Evolutionary conservation across 179 eudicot genomes (phyloP).

Genomic region (Beta lomatogona): DNA sequence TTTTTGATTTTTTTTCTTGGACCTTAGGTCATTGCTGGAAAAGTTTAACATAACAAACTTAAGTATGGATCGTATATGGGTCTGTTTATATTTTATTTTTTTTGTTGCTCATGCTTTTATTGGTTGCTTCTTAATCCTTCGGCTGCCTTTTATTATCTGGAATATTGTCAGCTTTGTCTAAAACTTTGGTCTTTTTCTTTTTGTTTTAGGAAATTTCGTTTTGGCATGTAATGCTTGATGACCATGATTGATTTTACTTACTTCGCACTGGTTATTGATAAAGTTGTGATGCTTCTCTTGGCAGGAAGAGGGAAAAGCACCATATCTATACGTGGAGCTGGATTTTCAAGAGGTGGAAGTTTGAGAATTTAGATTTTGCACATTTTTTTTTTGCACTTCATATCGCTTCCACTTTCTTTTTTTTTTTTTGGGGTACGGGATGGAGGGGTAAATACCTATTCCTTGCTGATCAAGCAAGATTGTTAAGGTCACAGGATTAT

Average conservation of each 20-base stretch:
- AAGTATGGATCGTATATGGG: background rate
- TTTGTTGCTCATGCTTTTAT: background rate
- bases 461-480: background rate
- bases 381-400: background rate
- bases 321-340: constrained; percentile 83
- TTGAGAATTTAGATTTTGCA: constrained; percentile 3
- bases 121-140: background rate
- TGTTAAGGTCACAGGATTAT: background rate
- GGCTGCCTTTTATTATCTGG: background rate
- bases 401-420: background rate
- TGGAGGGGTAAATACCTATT: background rate
- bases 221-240: background rate
- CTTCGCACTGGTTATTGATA: background rate
- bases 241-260: background rate
- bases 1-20: background rate
- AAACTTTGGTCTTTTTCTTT: too few relatives aligned
- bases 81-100: background rate
- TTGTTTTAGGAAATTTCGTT: too few relatives aligned
- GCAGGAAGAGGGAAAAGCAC: constrained; percentile 92
- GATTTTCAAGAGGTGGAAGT: constrained; percentile 88
- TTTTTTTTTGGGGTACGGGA: background rate
- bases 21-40: background rate
- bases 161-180: background rate
- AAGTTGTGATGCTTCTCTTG: constrained; percentile 23
- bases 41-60: background rate